Evolutionary conservation across 495 filamentous ascomycete species (phyloP).

Genomic region (Thermochaetoides thermophila): DNA sequence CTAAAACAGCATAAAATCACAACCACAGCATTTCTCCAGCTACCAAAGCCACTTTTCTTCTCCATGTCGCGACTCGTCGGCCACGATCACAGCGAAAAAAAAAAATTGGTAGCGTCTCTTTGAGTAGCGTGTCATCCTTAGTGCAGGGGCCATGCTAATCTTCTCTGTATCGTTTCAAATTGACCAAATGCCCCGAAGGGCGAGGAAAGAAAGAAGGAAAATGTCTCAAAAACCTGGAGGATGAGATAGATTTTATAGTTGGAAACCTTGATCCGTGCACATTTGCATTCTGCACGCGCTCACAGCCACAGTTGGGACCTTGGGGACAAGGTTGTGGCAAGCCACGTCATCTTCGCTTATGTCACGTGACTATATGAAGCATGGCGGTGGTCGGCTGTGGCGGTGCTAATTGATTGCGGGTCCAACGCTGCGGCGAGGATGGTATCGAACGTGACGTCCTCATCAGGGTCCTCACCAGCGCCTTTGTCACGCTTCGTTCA

Average conservation of each 20-base stretch:
- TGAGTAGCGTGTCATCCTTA: constrained; percentile 99
- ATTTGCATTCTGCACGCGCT: constrained; percentile 3
- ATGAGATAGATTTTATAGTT: constrained; percentile 4
- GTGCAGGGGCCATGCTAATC: constrained; percentile 99
- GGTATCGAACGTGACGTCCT: no score
- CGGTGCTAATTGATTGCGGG: no score
- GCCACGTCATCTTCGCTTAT: no score
- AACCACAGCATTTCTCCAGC: no score
- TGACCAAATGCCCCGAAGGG: constrained; percentile 25
- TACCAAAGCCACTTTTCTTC: constrained; percentile 9
- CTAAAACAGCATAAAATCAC: no score
- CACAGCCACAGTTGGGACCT: neutral
- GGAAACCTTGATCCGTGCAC: constrained; percentile 11
- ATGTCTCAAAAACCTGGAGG: constrained; percentile 6
- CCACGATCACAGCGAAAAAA: constrained; percentile 32
- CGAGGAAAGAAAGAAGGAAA: constrained; percentile 14
- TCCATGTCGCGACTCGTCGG: constrained; percentile 11
- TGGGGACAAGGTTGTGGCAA: no score
- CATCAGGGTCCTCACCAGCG: no score
- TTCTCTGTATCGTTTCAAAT: constrained; percentile 49
- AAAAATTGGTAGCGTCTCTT: constrained; percentile 82
- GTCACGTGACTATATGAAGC: no score
- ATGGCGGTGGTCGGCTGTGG: no score
- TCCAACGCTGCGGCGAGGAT: no score
- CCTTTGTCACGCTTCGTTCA: no score